A percentile compares a stretch with the other conserved stretches of the same genome.
Evolutionary conservation across 331 rosid genomes (phyloP).

Genomic region (Malus hybrid): DNA sequence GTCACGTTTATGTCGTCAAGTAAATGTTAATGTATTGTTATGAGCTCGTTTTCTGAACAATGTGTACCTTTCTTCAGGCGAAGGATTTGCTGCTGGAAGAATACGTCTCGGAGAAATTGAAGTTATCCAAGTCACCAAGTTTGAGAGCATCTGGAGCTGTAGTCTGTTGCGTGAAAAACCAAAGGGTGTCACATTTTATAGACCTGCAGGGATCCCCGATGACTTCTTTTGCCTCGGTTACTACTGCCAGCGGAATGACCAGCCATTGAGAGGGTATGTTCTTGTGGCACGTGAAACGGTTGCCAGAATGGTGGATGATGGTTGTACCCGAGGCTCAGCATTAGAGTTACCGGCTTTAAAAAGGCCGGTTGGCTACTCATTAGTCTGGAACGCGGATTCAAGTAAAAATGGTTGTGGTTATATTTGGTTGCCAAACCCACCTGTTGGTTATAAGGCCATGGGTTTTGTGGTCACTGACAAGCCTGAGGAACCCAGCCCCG

Average conservation of each 20-base stretch:
- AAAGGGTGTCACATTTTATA: conserved; percentile 56
- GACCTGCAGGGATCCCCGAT: conserved; percentile 60
- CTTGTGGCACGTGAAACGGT: conserved; percentile 51
- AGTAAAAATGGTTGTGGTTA: conserved; percentile 46
- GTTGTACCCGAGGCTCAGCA: conserved; percentile 2
- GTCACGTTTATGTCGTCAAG: neutral
- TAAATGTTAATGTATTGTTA: neutral
- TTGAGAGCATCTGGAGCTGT: conserved; percentile 64
- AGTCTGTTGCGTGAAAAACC: conserved; percentile 29
- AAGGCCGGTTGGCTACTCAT: conserved; percentile 52
- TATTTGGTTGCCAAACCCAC: conserved; percentile 86
- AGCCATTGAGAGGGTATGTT: conserved; percentile 61
- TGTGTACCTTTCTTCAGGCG: conserved; percentile 38
- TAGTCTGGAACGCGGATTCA: conserved; percentile 62
- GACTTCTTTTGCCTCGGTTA: conserved; percentile 78
- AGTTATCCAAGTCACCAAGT: conserved; percentile 36
- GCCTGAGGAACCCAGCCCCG: conserved; percentile 47
- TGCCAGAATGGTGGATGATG: conserved; percentile 17
- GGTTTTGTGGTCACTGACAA: conserved; percentile 57
- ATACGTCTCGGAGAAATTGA: conserved; percentile 72
- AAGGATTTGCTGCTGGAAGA: conserved; percentile 66
- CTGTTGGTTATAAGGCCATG: conserved; percentile 71
- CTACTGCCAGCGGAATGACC: conserved; percentile 55
- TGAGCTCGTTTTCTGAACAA: neutral
- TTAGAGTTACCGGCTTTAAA: conserved; percentile 42